Base-by-base conservation (phyloP, 2,329 filamentous ascomycete species). In the Fusarium falciforme region DNA sequence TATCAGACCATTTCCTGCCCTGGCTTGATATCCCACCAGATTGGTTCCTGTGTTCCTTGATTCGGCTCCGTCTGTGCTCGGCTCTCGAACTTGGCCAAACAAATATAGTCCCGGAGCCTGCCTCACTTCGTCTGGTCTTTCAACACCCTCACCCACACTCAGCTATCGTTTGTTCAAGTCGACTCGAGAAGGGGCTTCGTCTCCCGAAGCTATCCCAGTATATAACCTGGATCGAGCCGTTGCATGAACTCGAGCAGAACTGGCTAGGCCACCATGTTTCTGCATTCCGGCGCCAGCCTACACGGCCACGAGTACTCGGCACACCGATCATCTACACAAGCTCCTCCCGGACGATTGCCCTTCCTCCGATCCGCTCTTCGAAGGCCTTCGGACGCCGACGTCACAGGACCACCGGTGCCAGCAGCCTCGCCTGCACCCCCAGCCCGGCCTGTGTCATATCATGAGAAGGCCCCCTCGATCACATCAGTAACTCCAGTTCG, bases 291-390 rank as follows among this genome's bases (percentile, higher is more conserved):
- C 54, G 89, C 89, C 59, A 87, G 88, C 80, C 83, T 91, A 22
- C 89, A 91, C 77, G 89, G 89, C 79, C 89, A 90, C 78, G 88
- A 90, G 78, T 90, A 88, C 76, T 89, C 88, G 33, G 80, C 81
- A 66, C 80, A 81, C 52, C 77, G 81, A 63, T 66, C 80, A 27
- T 74, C 81, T 17, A 77, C 79, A 42, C 73, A 80, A 64, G 81
- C 80, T 71, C 79, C 81, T 44, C 76, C 79, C 27, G 79, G 76
- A 71, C 83, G 82, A 44, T 79, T 82, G n/a, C 81, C 84, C 12
- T 81, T 87, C 7, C 73, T 88, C 38, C 83, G 84, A 62, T 85
- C 86, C 6, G 81, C 85, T 35, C 79, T 86, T 47, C 79, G 83
- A 62, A 80, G 81, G 6, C 77, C 80, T 49, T 80, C 81, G 36